Evolutionary conservation across 805 yeast species (phyloP).

Genomic region (Candida maltosa): DNA sequence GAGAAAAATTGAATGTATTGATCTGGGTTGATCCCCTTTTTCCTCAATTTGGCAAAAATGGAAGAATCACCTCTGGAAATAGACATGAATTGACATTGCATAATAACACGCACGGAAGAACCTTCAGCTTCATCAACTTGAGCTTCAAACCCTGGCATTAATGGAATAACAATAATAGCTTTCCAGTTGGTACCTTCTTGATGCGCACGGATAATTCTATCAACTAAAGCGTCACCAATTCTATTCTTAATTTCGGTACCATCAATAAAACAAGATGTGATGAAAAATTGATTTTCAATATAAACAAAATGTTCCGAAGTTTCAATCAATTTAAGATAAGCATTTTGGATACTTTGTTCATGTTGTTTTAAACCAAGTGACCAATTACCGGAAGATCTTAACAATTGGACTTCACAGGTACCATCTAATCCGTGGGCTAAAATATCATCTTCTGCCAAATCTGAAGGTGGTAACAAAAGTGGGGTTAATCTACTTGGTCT

Average conservation of each 20-base stretch:
- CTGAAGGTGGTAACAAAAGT: conserved; percentile 86
- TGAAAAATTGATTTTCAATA: conserved; percentile 92
- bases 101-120: conserved; percentile 89
- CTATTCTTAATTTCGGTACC: conserved; percentile 82
- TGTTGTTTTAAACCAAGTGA: conserved; percentile 82
- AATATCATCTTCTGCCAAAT: conserved; percentile 71
- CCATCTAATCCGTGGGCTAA: conserved; percentile 62
- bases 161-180: conserved; percentile 86
- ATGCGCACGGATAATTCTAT: conserved; percentile 87
- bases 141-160: conserved; percentile 96
- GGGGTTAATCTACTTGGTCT: conserved; percentile 95
- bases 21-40: conserved; percentile 81
- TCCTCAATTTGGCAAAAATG: conserved; percentile 76
- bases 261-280: conserved; percentile 83
- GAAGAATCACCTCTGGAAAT: conserved; percentile 88
- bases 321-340: conserved; percentile 86
- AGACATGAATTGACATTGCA: conserved; percentile 94
- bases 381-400: conserved; percentile 92
- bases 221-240: conserved; percentile 97
- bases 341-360: conserved; percentile 89
- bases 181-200: conserved; percentile 77
- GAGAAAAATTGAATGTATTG: conserved; percentile 91
- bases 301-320: conserved; percentile 90
- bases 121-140: conserved; percentile 93
- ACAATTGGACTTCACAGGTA: conserved; percentile 85